Conservation (phyloP, 192 early-diverging fungal genomes). For the Coemansia sp. region DNA sequence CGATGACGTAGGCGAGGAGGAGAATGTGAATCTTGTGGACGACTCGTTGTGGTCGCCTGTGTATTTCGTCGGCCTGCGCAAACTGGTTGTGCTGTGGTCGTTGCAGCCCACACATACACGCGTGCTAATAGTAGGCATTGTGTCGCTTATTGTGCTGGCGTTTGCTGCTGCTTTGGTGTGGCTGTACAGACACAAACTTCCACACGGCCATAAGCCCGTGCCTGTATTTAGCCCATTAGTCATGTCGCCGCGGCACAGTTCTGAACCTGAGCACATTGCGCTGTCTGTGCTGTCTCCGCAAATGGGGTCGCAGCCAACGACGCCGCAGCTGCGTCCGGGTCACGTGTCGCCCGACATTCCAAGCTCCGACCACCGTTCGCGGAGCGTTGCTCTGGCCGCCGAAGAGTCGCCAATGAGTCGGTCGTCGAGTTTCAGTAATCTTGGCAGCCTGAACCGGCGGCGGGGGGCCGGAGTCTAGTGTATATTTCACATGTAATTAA, state of each 20-base stretch:
- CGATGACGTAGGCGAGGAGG: background rate
- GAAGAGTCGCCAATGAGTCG: slow-evolving; percentile 8
- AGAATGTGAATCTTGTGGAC: slow-evolving; percentile 17
- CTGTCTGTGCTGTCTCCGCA: background rate
- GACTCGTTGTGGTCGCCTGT: slow-evolving; percentile 44
- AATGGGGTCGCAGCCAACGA: background rate
- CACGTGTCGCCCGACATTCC: background rate
- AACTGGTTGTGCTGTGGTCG: slow-evolving; percentile 29
- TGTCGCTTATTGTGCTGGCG: background rate
- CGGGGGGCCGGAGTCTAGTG: background rate
- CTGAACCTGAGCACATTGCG: background rate
- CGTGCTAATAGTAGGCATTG: background rate
- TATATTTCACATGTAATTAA: too few relatives aligned
- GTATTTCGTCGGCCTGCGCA: slow-evolving; percentile 23
- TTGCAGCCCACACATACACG: slow-evolving; percentile 14
- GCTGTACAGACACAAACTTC: background rate
- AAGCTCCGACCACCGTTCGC: background rate
- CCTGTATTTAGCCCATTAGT: background rate
- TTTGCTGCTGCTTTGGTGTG: background rate
- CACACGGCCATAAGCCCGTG: background rate
- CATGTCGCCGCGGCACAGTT: background rate
- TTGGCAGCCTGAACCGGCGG: slow-evolving; percentile 6
- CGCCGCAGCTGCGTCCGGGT: background rate
- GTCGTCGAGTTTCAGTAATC: slow-evolving; percentile 11
- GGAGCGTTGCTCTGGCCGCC: background rate